These are phyloP conservation scores for Sorghum bicolor DNA, from an alignment of 176 grass and related monocot genomes.

Conservation along the genomic window Sorghum_bicolor_NCBIv3 NC_012873.2:54171001-54171500, in stretches of 20 bases:
- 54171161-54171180: background rate
- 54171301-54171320: background rate
- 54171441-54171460: background rate
- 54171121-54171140: background rate
- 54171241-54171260: conserved; percentile 3
- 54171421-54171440: background rate
- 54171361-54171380: background rate
- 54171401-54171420: background rate
- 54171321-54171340: background rate
- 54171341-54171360: background rate
- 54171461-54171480: background rate
- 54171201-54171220: conserved; percentile 4
- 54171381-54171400: background rate
- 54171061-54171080: background rate
- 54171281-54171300: conserved; percentile 1
- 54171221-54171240: background rate
- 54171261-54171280: background rate
- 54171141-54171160: conserved; percentile 14
- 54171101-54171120: background rate
- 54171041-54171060: conserved; percentile 57
- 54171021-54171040: conserved; percentile 99
- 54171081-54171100: conserved; percentile 4
- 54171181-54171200: conserved; percentile 14
- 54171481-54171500: background rate
- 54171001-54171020: conserved; percentile 94